Percentiles rank a stretch among this genome's conserved stretches.
Evolutionary conservation across 441 rosid species (phyloP).

Genomic region (Isatis lusitanica): DNA sequence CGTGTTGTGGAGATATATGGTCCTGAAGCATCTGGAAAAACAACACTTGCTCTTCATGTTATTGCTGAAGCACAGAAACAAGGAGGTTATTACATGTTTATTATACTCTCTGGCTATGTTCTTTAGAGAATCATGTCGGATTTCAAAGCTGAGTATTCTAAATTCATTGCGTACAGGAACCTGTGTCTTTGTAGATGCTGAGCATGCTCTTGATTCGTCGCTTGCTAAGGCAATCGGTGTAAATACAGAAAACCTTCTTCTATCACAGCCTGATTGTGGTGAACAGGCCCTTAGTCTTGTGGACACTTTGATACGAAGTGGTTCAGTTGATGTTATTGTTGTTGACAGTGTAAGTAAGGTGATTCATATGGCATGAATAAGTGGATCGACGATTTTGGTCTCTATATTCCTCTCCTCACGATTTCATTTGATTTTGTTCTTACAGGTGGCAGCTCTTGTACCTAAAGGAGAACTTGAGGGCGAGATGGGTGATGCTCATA

Average conservation of each 20-base stretch:
- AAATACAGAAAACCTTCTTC: slow-evolving; percentile 84
- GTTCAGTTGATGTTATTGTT: slow-evolving; percentile 93
- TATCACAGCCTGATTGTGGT: slow-evolving; percentile 95
- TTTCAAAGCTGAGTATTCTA: background rate
- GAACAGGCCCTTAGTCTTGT: slow-evolving; percentile 97
- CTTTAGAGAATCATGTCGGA: background rate
- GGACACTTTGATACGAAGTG: slow-evolving; percentile 89
- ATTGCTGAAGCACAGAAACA: slow-evolving; percentile 96
- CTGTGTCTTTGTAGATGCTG: slow-evolving; percentile 93
- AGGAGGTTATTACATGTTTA: slow-evolving; percentile 64
- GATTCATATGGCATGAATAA: slow-evolving; percentile 9
- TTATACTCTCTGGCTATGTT: background rate
- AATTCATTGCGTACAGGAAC: slow-evolving; percentile 49
- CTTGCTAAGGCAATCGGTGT: slow-evolving; percentile 85
- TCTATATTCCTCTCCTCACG: background rate
- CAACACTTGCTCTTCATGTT: slow-evolving; percentile 91
- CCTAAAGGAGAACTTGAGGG: slow-evolving; percentile 98
- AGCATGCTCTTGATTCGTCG: slow-evolving; percentile 95
- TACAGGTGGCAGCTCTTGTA: slow-evolving; percentile 96
- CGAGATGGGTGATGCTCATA: slow-evolving; percentile 99
- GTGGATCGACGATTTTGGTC: background rate
- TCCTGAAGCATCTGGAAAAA: slow-evolving; percentile 98
- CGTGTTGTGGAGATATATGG: slow-evolving; percentile 98
- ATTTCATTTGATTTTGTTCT: slow-evolving; percentile 10
- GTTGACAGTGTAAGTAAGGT: slow-evolving; percentile 87